Conservation (phyloP, 768 basidiomycete genomes). For the Nidularia pulvinata region DNA sequence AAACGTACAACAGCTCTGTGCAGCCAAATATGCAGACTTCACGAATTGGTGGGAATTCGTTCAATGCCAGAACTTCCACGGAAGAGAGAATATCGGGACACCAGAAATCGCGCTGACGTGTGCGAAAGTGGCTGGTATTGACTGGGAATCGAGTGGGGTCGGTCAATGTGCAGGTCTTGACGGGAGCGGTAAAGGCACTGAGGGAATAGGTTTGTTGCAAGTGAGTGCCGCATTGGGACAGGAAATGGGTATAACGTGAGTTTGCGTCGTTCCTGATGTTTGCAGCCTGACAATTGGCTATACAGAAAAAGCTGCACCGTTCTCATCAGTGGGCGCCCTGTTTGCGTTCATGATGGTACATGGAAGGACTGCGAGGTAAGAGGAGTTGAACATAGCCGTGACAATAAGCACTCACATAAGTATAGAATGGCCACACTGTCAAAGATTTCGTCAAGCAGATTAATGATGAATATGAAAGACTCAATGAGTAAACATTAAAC, state of each 20-base stretch:
- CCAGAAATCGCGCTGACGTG: slow-evolving; percentile 67
- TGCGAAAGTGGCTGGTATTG: slow-evolving; percentile 58
- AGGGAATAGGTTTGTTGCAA: slow-evolving; percentile 65
- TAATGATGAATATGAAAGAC: slow-evolving; percentile 64
- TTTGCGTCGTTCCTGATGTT: background rate
- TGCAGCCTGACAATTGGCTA: background rate
- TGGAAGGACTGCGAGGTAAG: slow-evolving; percentile 83
- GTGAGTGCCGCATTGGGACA: slow-evolving; percentile 50
- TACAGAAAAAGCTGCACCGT: slow-evolving; percentile 86
- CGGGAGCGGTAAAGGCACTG: slow-evolving; percentile 59
- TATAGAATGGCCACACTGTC: slow-evolving; percentile 70
- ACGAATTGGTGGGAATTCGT: slow-evolving; percentile 83
- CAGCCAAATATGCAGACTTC: slow-evolving; percentile 52
- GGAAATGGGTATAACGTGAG: slow-evolving; percentile 56
- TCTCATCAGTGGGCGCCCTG: slow-evolving; percentile 63
- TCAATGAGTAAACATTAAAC: slow-evolving; percentile 40
- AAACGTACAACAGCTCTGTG: slow-evolving; percentile 90
- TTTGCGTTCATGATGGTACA: slow-evolving; percentile 74
- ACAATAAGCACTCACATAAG: background rate
- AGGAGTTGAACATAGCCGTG: background rate
- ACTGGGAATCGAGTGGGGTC: slow-evolving; percentile 64
- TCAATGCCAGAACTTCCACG: slow-evolving; percentile 77
- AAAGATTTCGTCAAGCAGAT: slow-evolving; percentile 80
- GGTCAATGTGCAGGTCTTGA: slow-evolving; percentile 61
- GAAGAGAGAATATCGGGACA: slow-evolving; percentile 59